phyloP scores from a whole-genome alignment of 176 grass and related monocot species.

The Dactylis glomerata region DNA sequence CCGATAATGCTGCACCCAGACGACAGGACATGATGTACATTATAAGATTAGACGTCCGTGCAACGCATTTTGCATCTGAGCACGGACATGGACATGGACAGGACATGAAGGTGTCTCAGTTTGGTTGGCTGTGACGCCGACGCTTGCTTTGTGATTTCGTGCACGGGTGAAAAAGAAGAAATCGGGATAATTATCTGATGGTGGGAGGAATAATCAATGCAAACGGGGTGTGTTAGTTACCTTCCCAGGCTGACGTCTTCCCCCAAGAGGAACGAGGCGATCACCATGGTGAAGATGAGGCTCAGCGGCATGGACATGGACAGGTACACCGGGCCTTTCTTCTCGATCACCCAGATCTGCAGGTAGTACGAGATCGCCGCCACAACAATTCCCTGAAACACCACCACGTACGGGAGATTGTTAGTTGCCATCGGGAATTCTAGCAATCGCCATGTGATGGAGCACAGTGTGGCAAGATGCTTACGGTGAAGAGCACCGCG shows the following conservation, averaged over 20 bases:
- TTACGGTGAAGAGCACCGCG: constrained; percentile 52
- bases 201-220: background rate
- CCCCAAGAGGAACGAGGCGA: constrained; percentile 56
- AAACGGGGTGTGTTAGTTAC: background rate
- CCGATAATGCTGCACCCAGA: constrained; percentile 54
- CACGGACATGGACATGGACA: too few species aligned
- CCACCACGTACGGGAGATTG: too few species aligned
- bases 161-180: constrained; percentile 16
- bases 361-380: constrained; percentile 58
- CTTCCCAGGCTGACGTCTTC: constrained; percentile 61
- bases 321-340: constrained; percentile 66
- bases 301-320: constrained; percentile 61
- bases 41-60: background rate
- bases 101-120: background rate
- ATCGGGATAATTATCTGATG: background rate
- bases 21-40: background rate
- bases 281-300: constrained; percentile 59
- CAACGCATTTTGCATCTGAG: background rate
- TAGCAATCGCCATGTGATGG: background rate
- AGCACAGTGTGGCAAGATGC: background rate
- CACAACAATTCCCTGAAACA: constrained; percentile 51
- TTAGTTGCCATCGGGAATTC: background rate
- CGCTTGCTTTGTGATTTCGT: background rate
- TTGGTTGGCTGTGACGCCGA: background rate
- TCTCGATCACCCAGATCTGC: constrained; percentile 71